Evolutionary conservation across 805 yeast species (phyloP), one percentile per base, ranked within the genome.

Genomic region (Yamadazyma phyllophila): DNA sequence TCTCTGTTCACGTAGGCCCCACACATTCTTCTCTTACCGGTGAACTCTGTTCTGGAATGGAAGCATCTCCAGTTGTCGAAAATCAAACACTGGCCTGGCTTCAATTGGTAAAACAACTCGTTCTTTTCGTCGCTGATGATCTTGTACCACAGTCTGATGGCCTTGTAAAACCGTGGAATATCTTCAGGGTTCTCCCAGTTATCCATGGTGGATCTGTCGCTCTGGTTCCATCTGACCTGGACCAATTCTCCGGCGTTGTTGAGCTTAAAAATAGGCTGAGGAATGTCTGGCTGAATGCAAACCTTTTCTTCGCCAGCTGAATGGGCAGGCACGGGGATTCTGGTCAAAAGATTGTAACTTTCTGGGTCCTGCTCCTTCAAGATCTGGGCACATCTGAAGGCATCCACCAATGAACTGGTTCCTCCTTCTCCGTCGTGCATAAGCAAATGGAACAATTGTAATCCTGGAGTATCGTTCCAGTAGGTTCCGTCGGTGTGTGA

Each of bases 401-500:
- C 82, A 60, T 83, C 90, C 16, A 79, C 83, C 46, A 83, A 66
- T 10, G 86, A 78, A 1, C 88, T 80, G 36, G 80, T 76, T 2
- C 90, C 90, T 10, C 90, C 90, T 24, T 65, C 61, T 4, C 85
- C 85, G 34, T 82, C 85, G 55, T 83, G 88, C 52, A 62, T 68
- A 43, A 83, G 67, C 48, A 83, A 66, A 56, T 83, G 90, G 67
- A 83, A 83, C 40, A 83, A 63, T 57, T 83, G 89, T 37, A 83
- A 67, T 1, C 87, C 88, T 0, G 90, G 88, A 0, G 88, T 79
- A 48, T 83, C 83, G 13, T 80, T 73, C 84, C 87, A 83, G 57
- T 83, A 84, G 1, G 88, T 83, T 4, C 89, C 89, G 59, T 83
- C 89, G 2, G 88, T 83, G 55, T 83, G 90, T 9, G 78, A 64